Conservation (phyloP, 2,329 filamentous ascomycete species). For the Stagonosporopsis chrysanthemi region DNA sequence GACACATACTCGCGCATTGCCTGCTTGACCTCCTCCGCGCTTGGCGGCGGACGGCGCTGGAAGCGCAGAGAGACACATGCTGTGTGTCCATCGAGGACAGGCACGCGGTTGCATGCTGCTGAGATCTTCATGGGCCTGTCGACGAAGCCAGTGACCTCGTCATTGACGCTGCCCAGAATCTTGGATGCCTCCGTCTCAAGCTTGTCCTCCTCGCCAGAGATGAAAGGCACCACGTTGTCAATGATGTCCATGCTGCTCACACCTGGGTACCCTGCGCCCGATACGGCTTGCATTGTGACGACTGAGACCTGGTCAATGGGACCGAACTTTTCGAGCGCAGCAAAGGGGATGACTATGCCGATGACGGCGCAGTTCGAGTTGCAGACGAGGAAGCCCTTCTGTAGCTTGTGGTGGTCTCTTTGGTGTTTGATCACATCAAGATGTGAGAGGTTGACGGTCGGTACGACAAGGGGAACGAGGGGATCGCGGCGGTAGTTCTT, state of each 20-base stretch:
- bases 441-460: conserved; percentile 90
- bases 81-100: conserved; percentile 94
- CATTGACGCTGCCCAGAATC: conserved; percentile 82
- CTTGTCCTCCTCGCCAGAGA: conserved; percentile 94
- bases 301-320: conserved; percentile 79
- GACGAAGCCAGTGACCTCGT: conserved; percentile 74
- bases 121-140: conserved; percentile 81
- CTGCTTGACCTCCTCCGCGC: conserved; percentile 76
- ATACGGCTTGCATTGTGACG: conserved; percentile 94
- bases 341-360: conserved; percentile 92
- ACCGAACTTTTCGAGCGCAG: conserved; percentile 85
- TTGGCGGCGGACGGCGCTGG: conserved; percentile 75
- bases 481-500: conserved; percentile 96
- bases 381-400: conserved; percentile 92
- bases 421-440: conserved; percentile 90
- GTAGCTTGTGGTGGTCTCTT: conserved; percentile 72
- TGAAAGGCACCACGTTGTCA: conserved; percentile 95
- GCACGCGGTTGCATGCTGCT: conserved; percentile 89
- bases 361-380: conserved; percentile 99
- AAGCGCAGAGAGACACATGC: conserved; percentile 92
- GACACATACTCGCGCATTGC: conserved; percentile 82
- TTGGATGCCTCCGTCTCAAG: conserved; percentile 93
- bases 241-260: conserved; percentile 93
- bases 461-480: conserved; percentile 89
- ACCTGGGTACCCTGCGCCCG: conserved; percentile 88